Conservation (phyloP, 192 early-diverging fungal species). For the Coemansia sp. region DNA sequence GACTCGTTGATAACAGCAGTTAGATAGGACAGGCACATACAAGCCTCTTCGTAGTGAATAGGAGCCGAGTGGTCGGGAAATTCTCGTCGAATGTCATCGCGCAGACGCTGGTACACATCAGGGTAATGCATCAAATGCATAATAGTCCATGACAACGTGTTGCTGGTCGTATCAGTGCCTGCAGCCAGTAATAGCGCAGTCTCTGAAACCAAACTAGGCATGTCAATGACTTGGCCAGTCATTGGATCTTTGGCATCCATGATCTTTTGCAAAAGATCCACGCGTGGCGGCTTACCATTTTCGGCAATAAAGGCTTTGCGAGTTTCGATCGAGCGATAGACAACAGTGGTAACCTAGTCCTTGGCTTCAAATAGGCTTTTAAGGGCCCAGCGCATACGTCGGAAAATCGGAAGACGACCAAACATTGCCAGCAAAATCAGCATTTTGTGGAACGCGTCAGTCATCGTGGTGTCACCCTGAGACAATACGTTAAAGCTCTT, state of each 20-base stretch:
- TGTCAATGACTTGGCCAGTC: slow-evolving; percentile 28
- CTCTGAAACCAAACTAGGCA: slow-evolving; percentile 19
- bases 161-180: slow-evolving; percentile 57
- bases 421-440: slow-evolving; percentile 10
- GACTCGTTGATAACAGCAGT: slow-evolving; percentile 48
- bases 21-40: slow-evolving; percentile 26
- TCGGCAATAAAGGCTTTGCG: background rate
- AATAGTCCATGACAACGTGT: slow-evolving; percentile 39
- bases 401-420: slow-evolving; percentile 9
- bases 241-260: slow-evolving; percentile 43
- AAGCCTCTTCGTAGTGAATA: slow-evolving; percentile 33
- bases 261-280: slow-evolving; percentile 47
- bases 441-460: slow-evolving; percentile 20
- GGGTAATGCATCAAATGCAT: slow-evolving; percentile 48
- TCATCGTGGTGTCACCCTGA: slow-evolving; percentile 17
- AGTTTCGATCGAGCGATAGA: slow-evolving; percentile 9
- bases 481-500: slow-evolving; percentile 21
- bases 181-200: slow-evolving; percentile 36
- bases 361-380: background rate
- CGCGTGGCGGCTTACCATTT: background rate
- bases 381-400: slow-evolving; percentile 15
- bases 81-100: slow-evolving; percentile 20
- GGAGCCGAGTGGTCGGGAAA: slow-evolving; percentile 26
- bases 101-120: slow-evolving; percentile 15
- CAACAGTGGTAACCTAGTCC: slow-evolving; percentile 7